A percentile compares a stretch with the other conserved stretches of the same genome.
phyloP scores from a whole-genome alignment of 2,329 filamentous ascomycete genomes.

The Aotearoamyces nothofagi region DNA sequence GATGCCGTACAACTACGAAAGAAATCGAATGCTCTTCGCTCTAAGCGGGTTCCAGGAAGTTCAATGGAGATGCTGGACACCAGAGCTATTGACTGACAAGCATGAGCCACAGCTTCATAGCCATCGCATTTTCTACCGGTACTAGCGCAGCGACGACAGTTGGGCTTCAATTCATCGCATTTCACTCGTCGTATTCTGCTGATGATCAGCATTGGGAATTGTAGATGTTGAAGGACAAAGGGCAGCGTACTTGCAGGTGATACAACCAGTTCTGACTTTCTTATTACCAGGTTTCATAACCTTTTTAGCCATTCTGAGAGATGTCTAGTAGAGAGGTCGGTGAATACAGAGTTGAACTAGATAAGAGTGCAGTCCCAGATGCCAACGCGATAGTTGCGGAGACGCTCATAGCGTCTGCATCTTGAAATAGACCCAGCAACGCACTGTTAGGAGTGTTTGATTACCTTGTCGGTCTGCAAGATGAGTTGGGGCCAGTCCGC shows the following conservation, averaged over 20 bases:
- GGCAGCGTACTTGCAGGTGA: slow-evolving; percentile 1
- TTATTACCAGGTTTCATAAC: background rate
- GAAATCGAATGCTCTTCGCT: slow-evolving; percentile 1
- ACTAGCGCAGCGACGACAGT: background rate
- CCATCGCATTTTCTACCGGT: background rate
- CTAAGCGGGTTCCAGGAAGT: background rate
- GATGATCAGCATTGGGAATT: background rate
- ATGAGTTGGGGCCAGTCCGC: no score
- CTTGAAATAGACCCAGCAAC: no score
- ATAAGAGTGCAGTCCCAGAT: no score
- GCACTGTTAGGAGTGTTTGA: no score
- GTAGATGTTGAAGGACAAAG: background rate
- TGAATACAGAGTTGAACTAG: no score
- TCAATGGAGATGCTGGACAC: background rate
- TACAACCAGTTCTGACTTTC: slow-evolving; percentile 1
- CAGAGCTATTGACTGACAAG: background rate
- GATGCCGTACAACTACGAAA: slow-evolving; percentile 1
- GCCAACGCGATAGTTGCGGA: no score
- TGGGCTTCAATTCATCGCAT: background rate
- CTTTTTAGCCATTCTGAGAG: no score
- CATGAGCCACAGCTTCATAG: background rate
- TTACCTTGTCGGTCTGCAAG: no score
- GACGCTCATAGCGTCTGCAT: no score
- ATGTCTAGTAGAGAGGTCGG: no score
- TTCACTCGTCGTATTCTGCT: background rate